Percentiles rank a stretch among this genome's conserved stretches.
Conservation (phyloP, 495 filamentous ascomycete genomes). For the Pyrenula massariospora region DNA sequence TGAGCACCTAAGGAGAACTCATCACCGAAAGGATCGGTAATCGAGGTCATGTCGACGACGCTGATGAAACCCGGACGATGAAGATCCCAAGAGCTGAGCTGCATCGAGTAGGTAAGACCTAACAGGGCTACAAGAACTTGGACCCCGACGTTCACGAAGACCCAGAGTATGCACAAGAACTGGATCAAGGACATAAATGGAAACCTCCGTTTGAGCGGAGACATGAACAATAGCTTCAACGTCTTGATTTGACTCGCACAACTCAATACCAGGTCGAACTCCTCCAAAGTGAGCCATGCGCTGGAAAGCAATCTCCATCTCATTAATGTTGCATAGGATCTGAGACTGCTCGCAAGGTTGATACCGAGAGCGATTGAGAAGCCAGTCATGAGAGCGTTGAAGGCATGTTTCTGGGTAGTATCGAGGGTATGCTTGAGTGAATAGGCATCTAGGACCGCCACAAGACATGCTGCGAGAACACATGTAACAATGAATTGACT, state of each 20-base stretch:
- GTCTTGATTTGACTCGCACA: not conserved
- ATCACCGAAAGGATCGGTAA: not conserved
- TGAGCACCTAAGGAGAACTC: not conserved
- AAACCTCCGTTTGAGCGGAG: not conserved
- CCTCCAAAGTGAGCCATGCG: not conserved
- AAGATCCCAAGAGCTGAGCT: not conserved
- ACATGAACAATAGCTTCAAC: not conserved
- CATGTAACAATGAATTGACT: not conserved
- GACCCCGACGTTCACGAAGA: not conserved
- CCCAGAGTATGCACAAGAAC: not conserved
- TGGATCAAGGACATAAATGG: not conserved
- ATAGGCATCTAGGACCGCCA: not conserved
- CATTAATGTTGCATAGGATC: not conserved
- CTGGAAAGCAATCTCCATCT: not conserved
- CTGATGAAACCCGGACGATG: not conserved
- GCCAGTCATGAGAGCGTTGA: not conserved
- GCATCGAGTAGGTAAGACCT: not conserved
- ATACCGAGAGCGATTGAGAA: not conserved
- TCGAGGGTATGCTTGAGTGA: not conserved
- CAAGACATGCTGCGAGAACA: not conserved
- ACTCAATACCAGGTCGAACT: not conserved
- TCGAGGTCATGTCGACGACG: not conserved
- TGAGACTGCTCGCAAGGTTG: not conserved
- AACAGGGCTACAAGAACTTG: not conserved
- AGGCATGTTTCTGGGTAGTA: not conserved